Conservation (phyloP, 495 filamentous ascomycete species). For the Podospora pseudocomata region DNA sequence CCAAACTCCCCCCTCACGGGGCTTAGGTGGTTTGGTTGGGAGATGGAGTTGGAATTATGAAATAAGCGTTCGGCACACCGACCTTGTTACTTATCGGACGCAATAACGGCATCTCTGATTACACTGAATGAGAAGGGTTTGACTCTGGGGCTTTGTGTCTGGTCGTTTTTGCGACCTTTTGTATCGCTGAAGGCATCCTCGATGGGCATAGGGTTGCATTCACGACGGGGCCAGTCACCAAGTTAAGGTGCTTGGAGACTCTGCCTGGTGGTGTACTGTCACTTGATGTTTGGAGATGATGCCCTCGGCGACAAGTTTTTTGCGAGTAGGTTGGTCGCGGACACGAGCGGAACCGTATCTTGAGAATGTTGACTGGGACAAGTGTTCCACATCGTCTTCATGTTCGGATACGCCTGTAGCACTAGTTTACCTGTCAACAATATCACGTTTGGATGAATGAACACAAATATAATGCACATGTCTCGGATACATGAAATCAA, state of each 20-base stretch:
- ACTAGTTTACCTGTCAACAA: neutral
- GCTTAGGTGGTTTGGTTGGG: constrained; percentile 82
- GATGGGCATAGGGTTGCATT: neutral
- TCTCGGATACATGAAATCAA: neutral
- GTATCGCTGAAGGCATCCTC: neutral
- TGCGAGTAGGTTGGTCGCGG: neutral
- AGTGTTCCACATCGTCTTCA: neutral
- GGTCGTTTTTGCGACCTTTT: neutral
- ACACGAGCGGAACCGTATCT: neutral
- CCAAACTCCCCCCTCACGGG: constrained; percentile 75
- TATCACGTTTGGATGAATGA: neutral
- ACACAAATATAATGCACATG: neutral
- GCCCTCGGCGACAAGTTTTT: neutral
- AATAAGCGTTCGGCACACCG: constrained; percentile 98
- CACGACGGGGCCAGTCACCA: neutral
- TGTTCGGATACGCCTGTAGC: neutral
- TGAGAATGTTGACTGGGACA: neutral
- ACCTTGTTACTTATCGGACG: constrained; percentile 97
- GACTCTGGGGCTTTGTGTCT: constrained; percentile 14
- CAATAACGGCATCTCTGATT: constrained; percentile 97
- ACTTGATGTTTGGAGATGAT: neutral
- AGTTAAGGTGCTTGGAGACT: neutral
- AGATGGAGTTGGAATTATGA: constrained; percentile 72
- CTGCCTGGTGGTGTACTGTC: neutral
- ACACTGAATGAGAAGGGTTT: constrained; percentile 35